A percentile compares a stretch with the other conserved stretches of the same genome.
Evolutionary conservation across 441 rosid species (phyloP).

Genomic region (Eutrema salsugineum): DNA sequence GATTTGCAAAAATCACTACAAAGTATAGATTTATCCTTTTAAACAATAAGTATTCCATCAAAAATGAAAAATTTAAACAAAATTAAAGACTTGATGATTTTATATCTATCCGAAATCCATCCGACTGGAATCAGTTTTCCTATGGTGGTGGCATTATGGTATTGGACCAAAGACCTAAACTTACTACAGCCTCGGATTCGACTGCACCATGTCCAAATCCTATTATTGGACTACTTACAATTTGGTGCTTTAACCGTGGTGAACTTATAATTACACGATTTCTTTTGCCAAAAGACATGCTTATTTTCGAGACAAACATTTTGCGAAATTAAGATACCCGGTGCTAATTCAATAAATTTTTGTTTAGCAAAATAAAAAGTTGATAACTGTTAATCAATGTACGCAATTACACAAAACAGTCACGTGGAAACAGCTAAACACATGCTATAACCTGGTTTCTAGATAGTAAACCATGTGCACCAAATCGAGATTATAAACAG

Average conservation of each 20-base stretch:
- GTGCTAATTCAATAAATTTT: not conserved
- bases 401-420: slow-evolving; percentile 4
- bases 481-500: slow-evolving; percentile 25
- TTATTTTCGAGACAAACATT: not conserved
- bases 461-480: slow-evolving; percentile 28
- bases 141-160: too few relatives aligned
- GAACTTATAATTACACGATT: not conserved
- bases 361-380: not conserved
- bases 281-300: not conserved
- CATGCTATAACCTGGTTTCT: slow-evolving; percentile 21
- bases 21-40: too few relatives aligned
- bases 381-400: not conserved
- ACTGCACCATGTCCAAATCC: not conserved
- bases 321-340: not conserved
- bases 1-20: too few relatives aligned
- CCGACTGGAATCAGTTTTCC: too few relatives aligned
- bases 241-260: not conserved
- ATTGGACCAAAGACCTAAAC: not conserved
- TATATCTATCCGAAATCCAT: too few relatives aligned
- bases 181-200: not conserved
- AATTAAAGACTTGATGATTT: too few relatives aligned
- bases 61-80: too few relatives aligned
- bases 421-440: slow-evolving; percentile 33
- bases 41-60: too few relatives aligned
- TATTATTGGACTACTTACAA: not conserved